Evolutionary conservation across 2,329 filamentous ascomycete genomes (phyloP), one percentile per base, ranked within the genome.

Genomic region (Bipolaris cookei): DNA sequence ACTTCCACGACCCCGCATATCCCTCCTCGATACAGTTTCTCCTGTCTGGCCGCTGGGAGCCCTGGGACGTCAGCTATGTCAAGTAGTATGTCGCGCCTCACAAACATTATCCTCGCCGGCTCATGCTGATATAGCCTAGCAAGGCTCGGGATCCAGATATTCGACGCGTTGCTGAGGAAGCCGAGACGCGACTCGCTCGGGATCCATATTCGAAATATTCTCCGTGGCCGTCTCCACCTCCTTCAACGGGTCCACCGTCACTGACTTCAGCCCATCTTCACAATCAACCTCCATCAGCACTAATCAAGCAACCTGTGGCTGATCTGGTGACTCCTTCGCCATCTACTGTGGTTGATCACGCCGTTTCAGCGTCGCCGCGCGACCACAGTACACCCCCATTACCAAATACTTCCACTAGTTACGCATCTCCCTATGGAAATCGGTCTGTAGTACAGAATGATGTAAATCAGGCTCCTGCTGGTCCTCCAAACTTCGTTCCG

Each of bases 11-110:
- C 49, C 64, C 66, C 28, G 44, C 51, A 1, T 62, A 65, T 45
- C 69, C 71, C 18, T 58, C 66, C n/a, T 54, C 66, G 4, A 68
- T 74, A 42, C 70, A 73, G 56, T 74, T 74, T 21, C 53, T 71
- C 21, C 50, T 71, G 38, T 68, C 69, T 32, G 69, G 68, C 8
- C 47, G 54, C 8, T 74, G 71, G 71, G 69, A 73, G 59, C 58
- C 70, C 14, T 71, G 68, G 69, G 68, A 74, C 43, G 65, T 74
- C 6, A 63, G 68, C 51, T 73, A 63, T 56, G 70, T 74, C 11
- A 64, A 61, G 42, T 59, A 67, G 69, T 72, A 60, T 35, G 67
- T 66, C 42, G 35, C 35, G 16, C 51, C n/a, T 32, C 20, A 18
- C 6, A 16, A 30, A 32, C 44, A 50, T 28, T 32, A 39, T 28